Conservation (phyloP, 148 eudicot genomes). For the Vaccinium myrtillus region DNA sequence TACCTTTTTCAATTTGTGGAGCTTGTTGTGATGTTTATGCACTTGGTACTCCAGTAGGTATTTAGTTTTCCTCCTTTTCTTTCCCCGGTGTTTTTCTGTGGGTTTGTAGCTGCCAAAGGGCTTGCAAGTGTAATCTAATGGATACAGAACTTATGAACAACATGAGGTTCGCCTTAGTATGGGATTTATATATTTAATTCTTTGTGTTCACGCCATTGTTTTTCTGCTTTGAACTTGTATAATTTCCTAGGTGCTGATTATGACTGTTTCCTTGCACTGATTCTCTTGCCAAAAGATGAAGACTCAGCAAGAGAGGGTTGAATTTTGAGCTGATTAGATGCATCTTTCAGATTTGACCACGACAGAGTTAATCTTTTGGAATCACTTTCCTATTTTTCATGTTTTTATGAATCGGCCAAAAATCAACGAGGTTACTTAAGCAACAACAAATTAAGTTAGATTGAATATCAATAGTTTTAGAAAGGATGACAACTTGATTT, state of each 20-base stretch:
- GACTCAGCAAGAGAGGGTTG: background rate
- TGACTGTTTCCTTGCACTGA: background rate
- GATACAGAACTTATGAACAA: conserved; percentile 16
- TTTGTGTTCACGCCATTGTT: background rate
- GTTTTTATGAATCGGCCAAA: background rate
- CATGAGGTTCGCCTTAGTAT: background rate
- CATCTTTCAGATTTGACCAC: background rate
- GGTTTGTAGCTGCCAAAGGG: conserved; percentile 1
- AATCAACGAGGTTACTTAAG: background rate
- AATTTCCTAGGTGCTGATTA: background rate
- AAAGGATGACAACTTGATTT: too few species aligned
- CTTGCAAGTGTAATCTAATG: conserved; percentile 37
- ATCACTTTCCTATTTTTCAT: background rate
- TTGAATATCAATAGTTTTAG: background rate
- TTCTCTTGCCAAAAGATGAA: background rate
- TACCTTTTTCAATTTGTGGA: conserved; percentile 1
- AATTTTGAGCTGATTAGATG: background rate
- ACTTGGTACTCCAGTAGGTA: conserved; percentile 17
- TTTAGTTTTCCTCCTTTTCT: conserved; percentile 11
- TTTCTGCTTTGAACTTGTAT: too few species aligned
- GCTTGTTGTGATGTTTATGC: conserved; percentile 20
- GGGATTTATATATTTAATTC: background rate
- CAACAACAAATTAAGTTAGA: background rate
- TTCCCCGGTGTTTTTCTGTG: background rate
- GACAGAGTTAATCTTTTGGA: background rate